Conservation (phyloP, 129 eudicot species). For the Tagetes erecta region DNA sequence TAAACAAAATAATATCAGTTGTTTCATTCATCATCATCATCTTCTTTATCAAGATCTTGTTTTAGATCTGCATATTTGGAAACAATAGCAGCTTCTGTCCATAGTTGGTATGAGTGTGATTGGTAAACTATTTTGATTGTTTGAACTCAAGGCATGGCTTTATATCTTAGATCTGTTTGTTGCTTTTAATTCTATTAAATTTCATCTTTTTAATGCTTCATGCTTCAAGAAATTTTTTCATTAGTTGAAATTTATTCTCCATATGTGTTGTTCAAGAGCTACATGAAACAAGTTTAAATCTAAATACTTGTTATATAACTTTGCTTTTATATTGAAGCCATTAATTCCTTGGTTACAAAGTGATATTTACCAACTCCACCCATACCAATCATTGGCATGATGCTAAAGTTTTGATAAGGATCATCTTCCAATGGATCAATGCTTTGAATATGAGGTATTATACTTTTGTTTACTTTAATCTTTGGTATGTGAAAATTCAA, state of each 20-base stretch:
- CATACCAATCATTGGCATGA: constrained; percentile 6
- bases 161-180: too few relatives aligned
- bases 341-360: background rate
- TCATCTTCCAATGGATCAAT: background rate
- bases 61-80: background rate
- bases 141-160: background rate
- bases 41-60: background rate
- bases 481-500: too few relatives aligned
- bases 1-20: too few relatives aligned
- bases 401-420: background rate
- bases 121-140: background rate
- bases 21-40: background rate
- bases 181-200: too few relatives aligned
- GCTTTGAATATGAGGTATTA: background rate
- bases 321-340: background rate
- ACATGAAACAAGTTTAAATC: too few relatives aligned
- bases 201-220: too few relatives aligned
- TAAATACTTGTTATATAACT: background rate
- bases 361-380: constrained; percentile 3
- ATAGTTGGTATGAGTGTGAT: constrained; percentile 1
- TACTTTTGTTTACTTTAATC: too few relatives aligned
- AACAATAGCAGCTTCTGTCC: background rate
- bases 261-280: too few relatives aligned
- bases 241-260: too few relatives aligned
- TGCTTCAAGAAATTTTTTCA: too few relatives aligned